phyloP scores from a whole-genome alignment of 495 filamentous ascomycete species.

The Neurospora sublineolata region DNA sequence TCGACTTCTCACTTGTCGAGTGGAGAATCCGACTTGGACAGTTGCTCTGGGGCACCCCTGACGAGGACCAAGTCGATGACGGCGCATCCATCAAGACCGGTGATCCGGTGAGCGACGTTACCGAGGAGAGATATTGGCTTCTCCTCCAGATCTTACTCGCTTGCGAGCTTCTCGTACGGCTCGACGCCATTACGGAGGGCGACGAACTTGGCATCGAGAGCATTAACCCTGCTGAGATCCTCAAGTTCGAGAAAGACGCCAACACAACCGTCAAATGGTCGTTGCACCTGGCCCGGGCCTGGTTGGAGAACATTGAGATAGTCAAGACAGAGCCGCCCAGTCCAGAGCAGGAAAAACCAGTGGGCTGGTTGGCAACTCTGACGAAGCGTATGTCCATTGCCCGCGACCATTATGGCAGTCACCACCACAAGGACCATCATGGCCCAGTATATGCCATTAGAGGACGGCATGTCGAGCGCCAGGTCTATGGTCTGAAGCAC shows the following conservation, averaged over 20 bases:
- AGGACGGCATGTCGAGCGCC: slow-evolving; percentile 36
- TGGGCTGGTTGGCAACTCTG: slow-evolving; percentile 40
- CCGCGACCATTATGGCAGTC: slow-evolving; percentile 25
- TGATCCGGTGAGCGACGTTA: slow-evolving; percentile 31
- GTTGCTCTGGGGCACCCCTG: slow-evolving; percentile 59
- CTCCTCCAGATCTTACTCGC: slow-evolving; percentile 68
- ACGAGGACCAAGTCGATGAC: slow-evolving; percentile 41
- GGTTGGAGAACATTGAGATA: slow-evolving; percentile 60
- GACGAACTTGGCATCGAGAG: slow-evolving; percentile 36
- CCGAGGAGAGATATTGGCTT: slow-evolving; percentile 58
- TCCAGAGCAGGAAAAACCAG: slow-evolving; percentile 19
- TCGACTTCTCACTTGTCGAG: slow-evolving; percentile 67
- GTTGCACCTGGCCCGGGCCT: slow-evolving; percentile 59
- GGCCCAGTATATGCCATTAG: slow-evolving; percentile 30
- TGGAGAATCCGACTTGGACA: slow-evolving; percentile 76
- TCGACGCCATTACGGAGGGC: slow-evolving; percentile 59
- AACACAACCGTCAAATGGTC: slow-evolving; percentile 70
- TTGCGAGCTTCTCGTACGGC: slow-evolving; percentile 63
- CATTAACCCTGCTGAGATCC: slow-evolving; percentile 47
- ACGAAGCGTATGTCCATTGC: slow-evolving; percentile 39
- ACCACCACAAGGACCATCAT: slow-evolving; percentile 20
- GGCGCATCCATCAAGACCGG: slow-evolving; percentile 27
- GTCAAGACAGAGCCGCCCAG: slow-evolving; percentile 29
- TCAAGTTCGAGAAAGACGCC: slow-evolving; percentile 51
- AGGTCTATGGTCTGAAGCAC: slow-evolving; percentile 44